These are phyloP conservation scores for Coccomyxa sp. DNA, from an alignment of 139 green algal species.

Conservation along the genomic window DNA sequence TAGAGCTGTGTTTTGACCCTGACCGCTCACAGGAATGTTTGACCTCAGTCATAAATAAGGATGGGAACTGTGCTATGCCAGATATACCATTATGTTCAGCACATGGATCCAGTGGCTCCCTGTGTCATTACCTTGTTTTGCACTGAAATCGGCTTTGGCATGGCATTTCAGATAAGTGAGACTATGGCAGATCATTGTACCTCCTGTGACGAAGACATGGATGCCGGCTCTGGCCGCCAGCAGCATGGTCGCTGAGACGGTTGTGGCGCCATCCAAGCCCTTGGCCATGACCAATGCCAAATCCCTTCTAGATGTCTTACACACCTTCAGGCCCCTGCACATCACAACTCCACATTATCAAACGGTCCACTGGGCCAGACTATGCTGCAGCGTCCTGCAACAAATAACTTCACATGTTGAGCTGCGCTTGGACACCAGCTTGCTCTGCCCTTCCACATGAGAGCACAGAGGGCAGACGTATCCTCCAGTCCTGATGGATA, in stretches of 20 bases:
- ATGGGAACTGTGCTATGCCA: no score
- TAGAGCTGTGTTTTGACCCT: not conserved
- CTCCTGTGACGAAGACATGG: constrained; percentile 74
- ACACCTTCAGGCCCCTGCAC: constrained; percentile 22
- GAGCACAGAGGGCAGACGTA: not conserved
- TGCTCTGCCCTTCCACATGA: not conserved
- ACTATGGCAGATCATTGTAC: no score
- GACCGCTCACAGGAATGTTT: not conserved
- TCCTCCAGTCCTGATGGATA: not conserved
- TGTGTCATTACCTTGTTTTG: not conserved
- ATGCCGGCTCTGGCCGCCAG: constrained; percentile 83
- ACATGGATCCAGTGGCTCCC: not conserved
- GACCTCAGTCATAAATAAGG: not conserved
- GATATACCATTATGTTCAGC: no score
- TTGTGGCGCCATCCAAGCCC: constrained; percentile 81
- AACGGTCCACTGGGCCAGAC: no score
- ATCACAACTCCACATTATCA: no score
- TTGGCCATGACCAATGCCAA: constrained; percentile 63
- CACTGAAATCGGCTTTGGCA: not conserved
- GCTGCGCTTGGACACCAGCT: not conserved
- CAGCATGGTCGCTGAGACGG: constrained; percentile 91
- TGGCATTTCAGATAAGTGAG: not conserved
- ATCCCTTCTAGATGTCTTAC: constrained; percentile 84
- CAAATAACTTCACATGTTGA: not conserved
- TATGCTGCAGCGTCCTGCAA: no score